Base-by-base conservation (phyloP, 2,329 filamentous ascomycete species). In the Pestalotiopsis sp. region DNA sequence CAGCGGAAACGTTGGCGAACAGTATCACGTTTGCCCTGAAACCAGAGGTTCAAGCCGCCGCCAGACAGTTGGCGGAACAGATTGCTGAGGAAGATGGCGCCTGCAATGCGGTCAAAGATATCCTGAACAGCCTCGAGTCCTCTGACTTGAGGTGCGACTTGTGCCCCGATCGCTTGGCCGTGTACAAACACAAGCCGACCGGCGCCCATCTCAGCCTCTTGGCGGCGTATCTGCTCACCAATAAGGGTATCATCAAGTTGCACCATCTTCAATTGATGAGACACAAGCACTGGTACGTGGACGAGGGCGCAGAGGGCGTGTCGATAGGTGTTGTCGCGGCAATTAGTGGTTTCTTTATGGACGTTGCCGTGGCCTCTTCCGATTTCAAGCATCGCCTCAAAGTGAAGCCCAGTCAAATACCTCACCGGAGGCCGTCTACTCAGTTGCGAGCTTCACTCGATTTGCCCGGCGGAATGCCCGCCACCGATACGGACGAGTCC, bases 141-240 rank as follows among this genome's bases (percentile, higher is more conserved):
- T 87, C 92, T 69, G 83, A 83, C 25, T 76, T 96, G 69, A 84
- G 91, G 68, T 97, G 94, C 77, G 86, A 87, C 7, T 75, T 97
- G 38, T 86, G 89, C 31, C 92, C 93, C 0, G 86, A 86, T 65
- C 86, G 89, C 52, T 85, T 88, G 1, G 94, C 94, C 0, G 90
- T 91, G 0, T 97, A 93, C 93, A 86, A 90, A 36, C 83, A 96
- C 9, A 90, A 89, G 73, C 85, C 89, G 45, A 93, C 90, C 0
- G 83, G 91, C 69, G 85, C 92, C n/a, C 85, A 85, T 3, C 81
- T 97, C 9, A 94, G 92, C 74, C 85, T 92, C 0, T 84, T 96
- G 69, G 93, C 92, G 13, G 93, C 92, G 3, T 86, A 90, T 9
- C 86, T 91, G 0, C 80, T 96, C 38, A 89, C 91, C 1, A 87